Base-by-base conservation (phyloP, 192 early-diverging fungal genomes). In the Coemansia sp. region DNA sequence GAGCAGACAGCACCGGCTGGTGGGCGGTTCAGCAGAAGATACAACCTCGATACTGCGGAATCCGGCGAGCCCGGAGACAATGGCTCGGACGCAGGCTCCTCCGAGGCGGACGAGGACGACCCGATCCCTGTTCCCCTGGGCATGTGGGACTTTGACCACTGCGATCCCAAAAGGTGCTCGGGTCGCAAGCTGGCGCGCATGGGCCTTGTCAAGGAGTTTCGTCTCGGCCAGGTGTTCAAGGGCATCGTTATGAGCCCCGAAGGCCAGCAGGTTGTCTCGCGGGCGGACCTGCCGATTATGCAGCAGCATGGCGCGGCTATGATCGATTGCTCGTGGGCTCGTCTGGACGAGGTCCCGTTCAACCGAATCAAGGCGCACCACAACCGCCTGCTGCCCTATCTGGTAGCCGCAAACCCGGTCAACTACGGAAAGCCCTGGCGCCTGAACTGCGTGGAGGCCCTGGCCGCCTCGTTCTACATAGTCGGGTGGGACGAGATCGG, bases 131-230 rank as follows among this genome's bases (percentile, higher is more conserved):
- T 91, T 70, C 86, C 89, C 14, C 73, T 92, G 14, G 87, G 82
- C 52, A 90, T 92, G 89, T 92, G 90, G 93, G 97, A 99, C 75
- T 99, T 99, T 84, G 92, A 91, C 59, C 97, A 99, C 71, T 98
- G 95, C 81, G 97, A 99, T 72, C 97, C 97, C 0, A 95, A 97
- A 75, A 87, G 95, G 18, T 98, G 95, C 77, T 96, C 93, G 3
- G 95, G 97, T 54, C 88, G 90, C 49, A 93, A 93, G 67, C 74
- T 99, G 6, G 90, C 85, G 19, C 89, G 95, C 47, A 71, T 90
- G 62, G 85, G 88, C 35, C 82, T 95, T 55, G 83, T 97, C 22
- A 85, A 90, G 23, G 85, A 85, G 25, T 83, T 99, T 35, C 86
- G 89, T 48, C 83, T 97, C 25, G 89, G 87, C 7, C 88, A 89